Conservation (phyloP, 225 moss, liverwort and hornwort species). For the Polytrichum commune region DNA sequence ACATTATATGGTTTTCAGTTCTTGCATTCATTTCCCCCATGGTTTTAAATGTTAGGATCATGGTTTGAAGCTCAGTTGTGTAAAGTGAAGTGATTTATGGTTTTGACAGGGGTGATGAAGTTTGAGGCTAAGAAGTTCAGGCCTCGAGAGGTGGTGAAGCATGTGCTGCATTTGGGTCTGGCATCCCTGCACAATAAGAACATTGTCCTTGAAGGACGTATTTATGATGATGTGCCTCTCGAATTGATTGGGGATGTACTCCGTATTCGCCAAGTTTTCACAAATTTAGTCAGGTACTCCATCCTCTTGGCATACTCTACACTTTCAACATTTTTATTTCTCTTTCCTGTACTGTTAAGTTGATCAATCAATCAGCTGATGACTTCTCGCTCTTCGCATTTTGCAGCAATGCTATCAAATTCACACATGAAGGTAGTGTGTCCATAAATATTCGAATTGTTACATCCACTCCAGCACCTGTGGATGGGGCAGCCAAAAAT, state of each 20-base stretch:
- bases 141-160: conserved; percentile 75
- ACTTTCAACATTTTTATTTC: not conserved
- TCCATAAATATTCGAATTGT: conserved; percentile 49
- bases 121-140: conserved; percentile 81
- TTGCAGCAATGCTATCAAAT: conserved; percentile 82
- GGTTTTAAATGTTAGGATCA: too few species aligned
- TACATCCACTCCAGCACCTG: conserved; percentile 22
- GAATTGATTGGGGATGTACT: conserved; percentile 85
- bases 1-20: too few species aligned
- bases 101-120: conserved; percentile 70
- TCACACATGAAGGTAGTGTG: conserved; percentile 70
- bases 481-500: conserved; percentile 31
- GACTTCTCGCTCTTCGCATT: conserved; percentile 4
- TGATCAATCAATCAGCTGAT: not conserved
- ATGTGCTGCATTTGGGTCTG: conserved; percentile 70
- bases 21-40: too few species aligned
- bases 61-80: too few species aligned
- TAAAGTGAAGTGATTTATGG: conserved; percentile 5
- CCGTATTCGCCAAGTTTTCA: conserved; percentile 83
- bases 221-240: conserved; percentile 69
- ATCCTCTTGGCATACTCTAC: not conserved
- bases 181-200: conserved; percentile 66
- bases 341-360: too few species aligned
- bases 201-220: conserved; percentile 41
- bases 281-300: conserved; percentile 75